These are phyloP conservation scores for Allium fistulosum DNA, from an alignment of 106 monocot species.

Conservation along the genomic window DNA sequence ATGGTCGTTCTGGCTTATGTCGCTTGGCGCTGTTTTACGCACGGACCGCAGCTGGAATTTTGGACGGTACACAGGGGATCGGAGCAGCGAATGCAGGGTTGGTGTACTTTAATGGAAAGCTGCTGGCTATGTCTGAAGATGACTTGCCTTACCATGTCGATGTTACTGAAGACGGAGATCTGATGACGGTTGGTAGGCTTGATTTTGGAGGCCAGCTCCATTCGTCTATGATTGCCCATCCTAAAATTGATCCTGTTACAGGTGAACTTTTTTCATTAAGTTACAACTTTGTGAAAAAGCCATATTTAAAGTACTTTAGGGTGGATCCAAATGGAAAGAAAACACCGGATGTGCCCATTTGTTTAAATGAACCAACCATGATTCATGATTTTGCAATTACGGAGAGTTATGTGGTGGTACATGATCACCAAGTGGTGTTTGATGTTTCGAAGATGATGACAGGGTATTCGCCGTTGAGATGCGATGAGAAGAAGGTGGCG, in stretches of 20 bases:
- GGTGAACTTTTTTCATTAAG: conserved; percentile 50
- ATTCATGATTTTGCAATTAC: conserved; percentile 65
- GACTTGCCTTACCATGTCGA: conserved; percentile 35
- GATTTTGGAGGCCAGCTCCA: conserved; percentile 36
- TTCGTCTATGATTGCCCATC: conserved; percentile 47
- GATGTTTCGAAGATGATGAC: conserved; percentile 30
- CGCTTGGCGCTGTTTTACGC: conserved; percentile 33
- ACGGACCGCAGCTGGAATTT: conserved; percentile 16
- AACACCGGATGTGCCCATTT: conserved; percentile 32
- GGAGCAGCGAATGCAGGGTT: conserved; percentile 31
- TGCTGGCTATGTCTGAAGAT: conserved; percentile 46
- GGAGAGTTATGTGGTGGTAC: conserved; percentile 36
- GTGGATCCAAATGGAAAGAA: conserved; percentile 16
- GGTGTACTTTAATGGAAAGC: conserved; percentile 19
- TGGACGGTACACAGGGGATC: conserved; percentile 12
- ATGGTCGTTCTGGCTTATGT: conserved; percentile 35
- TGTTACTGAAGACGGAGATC: conserved; percentile 28
- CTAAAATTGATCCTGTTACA: conserved; percentile 42
- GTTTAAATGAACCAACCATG: conserved; percentile 41
- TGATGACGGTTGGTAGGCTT: conserved; percentile 30
- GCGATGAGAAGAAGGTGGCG: conserved; percentile 26
- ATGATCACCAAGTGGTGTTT: conserved; percentile 60
- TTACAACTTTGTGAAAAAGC: conserved; percentile 36
- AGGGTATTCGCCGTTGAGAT: conserved; percentile 38
- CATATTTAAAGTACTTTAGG: conserved; percentile 25